Base-by-base conservation (phyloP, 768 basidiomycete genomes). In the Paxillus involutus region DNA sequence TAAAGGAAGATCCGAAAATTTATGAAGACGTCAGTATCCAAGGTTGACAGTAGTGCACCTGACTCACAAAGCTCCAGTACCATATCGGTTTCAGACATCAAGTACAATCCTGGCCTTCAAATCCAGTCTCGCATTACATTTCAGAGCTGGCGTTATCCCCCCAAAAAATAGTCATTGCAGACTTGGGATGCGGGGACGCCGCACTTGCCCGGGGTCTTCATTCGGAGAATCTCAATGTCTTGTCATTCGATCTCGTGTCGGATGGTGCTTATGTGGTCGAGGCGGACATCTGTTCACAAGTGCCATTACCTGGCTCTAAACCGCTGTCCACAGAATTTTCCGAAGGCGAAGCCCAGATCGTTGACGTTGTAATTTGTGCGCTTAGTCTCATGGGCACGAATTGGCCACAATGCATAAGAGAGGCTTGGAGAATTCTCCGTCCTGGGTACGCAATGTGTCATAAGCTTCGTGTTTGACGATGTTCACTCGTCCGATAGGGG, bases 331-430 rank as follows among this genome's bases (percentile, higher is more conserved):
- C 68, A 14, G 70, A 71, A 40, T 71, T 73, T 37, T 71, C 72
- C 5, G 70, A 75, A 35, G 84, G 81, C 29, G 79, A 81, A 48
- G 92, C 84, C 0, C 87, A 91, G 58, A 70, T 98, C 3, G 91
- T 94, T 2, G 95, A 99, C 66, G 86, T 93, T 6, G 94, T 85
- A 7, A 87, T 98, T 21, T 98, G 94, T 67, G 91, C 95, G 21
- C 78, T 99, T 59, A 98, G 95, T 64, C 77, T 99, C 58, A 99
- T 99, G 97, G 90, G 91, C 32, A 89, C 86, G 14, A 98, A 99
- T 66, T 99, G 97, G 97, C 81, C 91, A n/a, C 79, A 78, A 43
- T 92, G 92, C 62, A 80, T 98, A 26, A 79, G 88, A 26, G 95
- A 99, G 69, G 89, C 91, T 8, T 91, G 91, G 84, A 78, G 97